Base-by-base conservation (phyloP, 139 green algal species). In the Monoraphidium neglectum region DNA sequence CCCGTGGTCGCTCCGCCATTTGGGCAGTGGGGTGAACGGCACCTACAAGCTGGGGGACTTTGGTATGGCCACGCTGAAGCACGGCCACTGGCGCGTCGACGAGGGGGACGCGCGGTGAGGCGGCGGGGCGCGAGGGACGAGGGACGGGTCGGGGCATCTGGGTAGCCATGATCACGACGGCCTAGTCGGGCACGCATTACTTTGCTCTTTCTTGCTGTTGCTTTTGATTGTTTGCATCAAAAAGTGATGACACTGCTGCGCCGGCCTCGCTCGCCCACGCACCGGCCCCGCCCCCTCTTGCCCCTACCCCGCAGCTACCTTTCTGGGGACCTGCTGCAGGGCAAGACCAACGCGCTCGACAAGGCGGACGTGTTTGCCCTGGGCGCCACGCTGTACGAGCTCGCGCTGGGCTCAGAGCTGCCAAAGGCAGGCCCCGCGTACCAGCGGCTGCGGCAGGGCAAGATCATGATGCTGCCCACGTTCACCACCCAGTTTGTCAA, bases 11-110 rank as follows among this genome's bases (percentile, higher is more conserved):
- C 43, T 51, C 12, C 43, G 8, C 8, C 8, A 51, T 12, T 12
- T 12, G 8, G 6, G 60, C 60, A 56, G 72, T 53, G 63, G 73
- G 47, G 47, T 63, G 40, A 59, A 65, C 10, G 72, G 66, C 47
- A 51, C 26, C 30, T 94, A 89, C 83, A 98, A 98, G 87, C 89
- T 98, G 38, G 95, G 92, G 2, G 95, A 98, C 79, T 97, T 98
- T 87, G 95, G 95, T 16, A 83, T 94, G 61, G 94, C 94, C 15
- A 90, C 84, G 18, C 64, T 72, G 37, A 83, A 75, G 63, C 66
- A 82, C 35, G 81, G 53, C 54, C 60, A 60, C n/a, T 74, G 77
- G 62, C 36, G 69, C n/a, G 43, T 82, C 24, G 43, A 83, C 23
- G 92, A 97, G 70, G 94, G 94, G 3, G 94, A 98, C 82, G 76